Evolutionary conservation across 306 rosid genomes (phyloP).

Genomic region (Cercis canadensis): DNA sequence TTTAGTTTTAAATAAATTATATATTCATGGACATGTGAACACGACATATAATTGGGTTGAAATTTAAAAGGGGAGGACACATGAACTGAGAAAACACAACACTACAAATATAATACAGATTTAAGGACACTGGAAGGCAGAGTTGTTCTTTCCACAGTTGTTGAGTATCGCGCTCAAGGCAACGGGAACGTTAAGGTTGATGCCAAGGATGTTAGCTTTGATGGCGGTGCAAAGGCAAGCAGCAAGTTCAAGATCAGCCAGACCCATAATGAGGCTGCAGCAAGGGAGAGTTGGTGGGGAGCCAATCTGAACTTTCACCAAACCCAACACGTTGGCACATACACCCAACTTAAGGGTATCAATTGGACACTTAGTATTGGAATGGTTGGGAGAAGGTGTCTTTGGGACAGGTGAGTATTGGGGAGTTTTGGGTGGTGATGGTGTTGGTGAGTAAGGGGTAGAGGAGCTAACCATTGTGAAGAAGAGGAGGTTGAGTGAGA

Average conservation of each 20-base stretch:
- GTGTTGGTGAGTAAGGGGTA: slow-evolving; percentile 34
- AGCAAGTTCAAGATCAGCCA: slow-evolving; percentile 49
- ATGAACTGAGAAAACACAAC: too few relatives aligned
- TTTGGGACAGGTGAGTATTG: too few relatives aligned
- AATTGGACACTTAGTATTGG: slow-evolving; percentile 43
- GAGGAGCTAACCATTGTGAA: slow-evolving; percentile 69
- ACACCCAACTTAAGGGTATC: slow-evolving; percentile 58
- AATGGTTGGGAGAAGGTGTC: neutral
- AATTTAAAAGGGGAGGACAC: too few relatives aligned
- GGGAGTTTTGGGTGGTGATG: too few relatives aligned
- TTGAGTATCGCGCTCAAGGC: slow-evolving; percentile 58
- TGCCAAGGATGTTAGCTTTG: slow-evolving; percentile 50
- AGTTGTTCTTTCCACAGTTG: slow-evolving; percentile 51
- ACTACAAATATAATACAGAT: too few relatives aligned
- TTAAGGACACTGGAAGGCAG: slow-evolving; percentile 38
- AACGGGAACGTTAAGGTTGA: slow-evolving; percentile 53
- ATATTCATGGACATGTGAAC: too few relatives aligned
- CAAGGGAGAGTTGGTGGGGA: slow-evolving; percentile 50
- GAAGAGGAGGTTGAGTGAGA: slow-evolving; percentile 66
- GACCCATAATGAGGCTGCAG: slow-evolving; percentile 46
- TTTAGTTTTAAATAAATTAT: too few relatives aligned
- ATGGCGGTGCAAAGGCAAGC: slow-evolving; percentile 60
- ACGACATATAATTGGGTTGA: too few relatives aligned
- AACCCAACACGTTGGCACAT: slow-evolving; percentile 50
- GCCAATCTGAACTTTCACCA: slow-evolving; percentile 50